Evolutionary conservation across 441 rosid species (phyloP).

Genomic region (Adansonia rubrostipa): DNA sequence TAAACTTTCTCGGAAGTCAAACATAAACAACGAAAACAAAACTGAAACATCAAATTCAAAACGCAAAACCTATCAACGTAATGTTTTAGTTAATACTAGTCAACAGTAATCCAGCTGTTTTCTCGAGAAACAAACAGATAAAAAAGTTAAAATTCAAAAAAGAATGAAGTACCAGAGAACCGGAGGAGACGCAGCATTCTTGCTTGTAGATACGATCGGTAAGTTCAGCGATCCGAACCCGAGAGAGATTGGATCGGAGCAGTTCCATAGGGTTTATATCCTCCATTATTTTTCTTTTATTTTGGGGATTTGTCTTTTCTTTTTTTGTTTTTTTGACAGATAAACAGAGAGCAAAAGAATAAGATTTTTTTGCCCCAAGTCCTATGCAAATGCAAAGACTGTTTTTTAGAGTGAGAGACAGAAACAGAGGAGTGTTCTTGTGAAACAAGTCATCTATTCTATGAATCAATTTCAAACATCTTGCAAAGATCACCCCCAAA

Average conservation of each 20-base stretch:
- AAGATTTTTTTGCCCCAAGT: slow-evolving; percentile 33
- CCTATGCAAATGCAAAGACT: slow-evolving; percentile 1
- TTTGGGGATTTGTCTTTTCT: too few relatives aligned
- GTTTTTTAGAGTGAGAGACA: neutral
- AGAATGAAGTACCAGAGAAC: slow-evolving; percentile 62
- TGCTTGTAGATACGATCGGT: slow-evolving; percentile 96
- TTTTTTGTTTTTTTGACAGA: neutral
- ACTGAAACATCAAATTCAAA: slow-evolving; percentile 6
- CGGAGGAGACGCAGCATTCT: slow-evolving; percentile 95
- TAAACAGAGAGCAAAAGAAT: neutral
- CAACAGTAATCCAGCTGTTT: slow-evolving; percentile 1
- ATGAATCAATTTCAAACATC: neutral
- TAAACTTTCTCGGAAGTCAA: slow-evolving; percentile 12
- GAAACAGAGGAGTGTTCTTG: neutral
- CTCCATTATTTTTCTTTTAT: neutral
- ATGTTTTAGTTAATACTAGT: neutral
- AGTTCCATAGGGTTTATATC: slow-evolving; percentile 63
- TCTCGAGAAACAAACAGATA: slow-evolving; percentile 21
- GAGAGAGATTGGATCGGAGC: slow-evolving; percentile 88
- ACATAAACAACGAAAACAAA: slow-evolving; percentile 7
- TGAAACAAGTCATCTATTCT: neutral
- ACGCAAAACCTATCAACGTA: neutral
- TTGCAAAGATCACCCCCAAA: too few relatives aligned
- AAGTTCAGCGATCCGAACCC: slow-evolving; percentile 98
- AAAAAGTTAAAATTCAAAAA: neutral